phyloP scores from a whole-genome alignment of 2,329 filamentous ascomycete species.

The Eutypella sp. region DNA sequence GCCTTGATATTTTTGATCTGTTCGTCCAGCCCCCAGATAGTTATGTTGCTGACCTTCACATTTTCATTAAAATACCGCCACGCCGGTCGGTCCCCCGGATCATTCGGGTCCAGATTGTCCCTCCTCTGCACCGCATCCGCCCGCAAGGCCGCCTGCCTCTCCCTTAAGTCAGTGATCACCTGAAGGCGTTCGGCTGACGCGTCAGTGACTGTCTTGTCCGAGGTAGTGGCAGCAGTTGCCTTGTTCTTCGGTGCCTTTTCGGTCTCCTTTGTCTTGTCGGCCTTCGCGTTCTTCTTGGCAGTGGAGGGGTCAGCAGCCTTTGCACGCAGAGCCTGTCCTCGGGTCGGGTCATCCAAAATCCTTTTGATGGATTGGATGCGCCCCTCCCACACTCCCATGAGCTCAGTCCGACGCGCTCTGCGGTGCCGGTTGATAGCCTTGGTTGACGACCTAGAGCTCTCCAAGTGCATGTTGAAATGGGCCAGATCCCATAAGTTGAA shows the following conservation, averaged over 20 bases:
- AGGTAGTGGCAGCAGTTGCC: no score
- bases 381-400: background rate
- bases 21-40: constrained; percentile 13
- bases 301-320: no score
- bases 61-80: constrained; percentile 17
- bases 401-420: background rate
- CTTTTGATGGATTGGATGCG: background rate
- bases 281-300: no score
- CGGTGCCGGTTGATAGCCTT: background rate
- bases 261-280: no score
- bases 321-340: no score
- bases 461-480: background rate
- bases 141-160: no score
- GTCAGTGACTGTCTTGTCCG: no score
- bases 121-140: constrained; percentile 6
- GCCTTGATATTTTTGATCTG: constrained; percentile 11
- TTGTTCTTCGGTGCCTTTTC: no score
- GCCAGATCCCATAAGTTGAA: background rate
- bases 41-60: constrained; percentile 16
- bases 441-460: background rate
- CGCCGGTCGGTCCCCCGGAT: constrained; percentile 11
- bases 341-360: no score
- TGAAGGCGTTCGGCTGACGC: no score
- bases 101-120: constrained; percentile 10
- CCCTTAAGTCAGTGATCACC: no score